Conservation (phyloP, 106 monocot genomes). For the Dendrobium officinale region DNA sequence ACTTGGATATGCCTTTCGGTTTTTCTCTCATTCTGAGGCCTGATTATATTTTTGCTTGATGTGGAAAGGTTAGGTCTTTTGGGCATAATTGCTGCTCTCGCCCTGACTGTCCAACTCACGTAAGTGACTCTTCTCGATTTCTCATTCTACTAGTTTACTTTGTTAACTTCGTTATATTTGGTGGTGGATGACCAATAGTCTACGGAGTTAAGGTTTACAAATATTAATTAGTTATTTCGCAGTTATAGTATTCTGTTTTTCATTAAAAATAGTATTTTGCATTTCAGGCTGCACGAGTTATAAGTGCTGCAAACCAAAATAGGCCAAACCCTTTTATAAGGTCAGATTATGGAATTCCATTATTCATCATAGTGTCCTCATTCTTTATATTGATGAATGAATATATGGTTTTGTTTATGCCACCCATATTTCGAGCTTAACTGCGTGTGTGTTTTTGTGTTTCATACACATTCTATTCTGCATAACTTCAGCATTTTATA, state of each 20-base stretch:
- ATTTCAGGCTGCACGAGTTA: slow-evolving; percentile 15
- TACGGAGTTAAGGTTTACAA: background rate
- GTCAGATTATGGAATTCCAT: background rate
- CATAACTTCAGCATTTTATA: background rate
- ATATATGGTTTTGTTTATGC: background rate
- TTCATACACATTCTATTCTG: background rate
- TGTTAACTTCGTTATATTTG: background rate
- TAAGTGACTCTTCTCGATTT: slow-evolving; percentile 8
- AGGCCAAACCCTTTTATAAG: slow-evolving; percentile 9
- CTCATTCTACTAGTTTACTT: background rate
- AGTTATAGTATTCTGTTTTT: background rate
- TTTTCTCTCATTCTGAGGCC: background rate
- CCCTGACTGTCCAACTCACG: slow-evolving; percentile 30
- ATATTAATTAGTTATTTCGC: background rate
- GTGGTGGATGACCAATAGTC: background rate
- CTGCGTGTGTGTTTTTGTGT: background rate
- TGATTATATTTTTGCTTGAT: slow-evolving; percentile 2
- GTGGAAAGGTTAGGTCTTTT: slow-evolving; percentile 32
- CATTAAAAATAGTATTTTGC: background rate
- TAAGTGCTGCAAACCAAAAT: slow-evolving; percentile 22
- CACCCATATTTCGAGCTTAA: background rate
- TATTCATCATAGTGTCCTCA: background rate
- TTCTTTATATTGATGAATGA: background rate
- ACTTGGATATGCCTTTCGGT: background rate
- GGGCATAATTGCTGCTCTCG: slow-evolving; percentile 22